Percentiles rank a stretch among this genome's conserved stretches.
These are phyloP conservation scores for Xylariaceae sp. DNA, from an alignment of 2,329 filamentous ascomycete species.

Conservation along the genomic window DNA sequence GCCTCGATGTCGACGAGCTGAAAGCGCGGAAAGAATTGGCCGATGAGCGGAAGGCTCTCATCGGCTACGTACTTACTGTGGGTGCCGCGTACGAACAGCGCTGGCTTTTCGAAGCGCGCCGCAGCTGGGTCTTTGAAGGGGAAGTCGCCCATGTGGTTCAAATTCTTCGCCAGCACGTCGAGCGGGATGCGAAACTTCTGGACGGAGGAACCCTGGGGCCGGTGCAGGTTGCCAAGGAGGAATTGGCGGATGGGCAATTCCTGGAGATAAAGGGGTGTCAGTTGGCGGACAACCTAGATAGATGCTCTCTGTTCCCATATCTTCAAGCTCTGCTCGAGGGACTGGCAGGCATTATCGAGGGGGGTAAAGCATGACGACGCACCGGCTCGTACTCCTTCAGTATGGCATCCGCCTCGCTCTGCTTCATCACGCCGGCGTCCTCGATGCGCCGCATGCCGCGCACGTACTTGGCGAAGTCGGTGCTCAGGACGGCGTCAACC, in stretches of 20 bases:
- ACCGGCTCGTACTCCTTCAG: conserved; percentile 69
- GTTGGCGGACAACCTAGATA: neutral
- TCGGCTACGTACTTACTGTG: conserved; percentile 76
- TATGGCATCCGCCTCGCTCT: conserved; percentile 76
- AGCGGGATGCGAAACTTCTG: conserved; percentile 71
- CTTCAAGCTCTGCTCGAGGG: too few species aligned
- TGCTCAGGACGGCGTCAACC: conserved; percentile 69
- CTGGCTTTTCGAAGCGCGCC: conserved; percentile 67
- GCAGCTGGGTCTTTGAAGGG: conserved; percentile 72
- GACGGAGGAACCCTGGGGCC: conserved; percentile 30
- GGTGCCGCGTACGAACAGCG: conserved; percentile 76
- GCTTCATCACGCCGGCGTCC: conserved; percentile 59
- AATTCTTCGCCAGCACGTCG: conserved; percentile 58
- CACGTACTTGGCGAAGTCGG: conserved; percentile 75
- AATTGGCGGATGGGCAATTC: conserved; percentile 81
- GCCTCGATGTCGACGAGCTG: conserved; percentile 68
- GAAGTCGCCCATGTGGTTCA: conserved; percentile 82
- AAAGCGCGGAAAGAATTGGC: conserved; percentile 78
- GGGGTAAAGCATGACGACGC: conserved; percentile 8
- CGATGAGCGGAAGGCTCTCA: conserved; percentile 73
- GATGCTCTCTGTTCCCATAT: too few species aligned
- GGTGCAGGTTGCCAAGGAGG: conserved; percentile 78
- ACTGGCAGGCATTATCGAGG: too few species aligned
- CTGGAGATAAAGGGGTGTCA: conserved; percentile 28
- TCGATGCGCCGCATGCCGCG: conserved; percentile 82